These are phyloP conservation scores for Paraglomus brasilianum DNA, from an alignment of 192 early-diverging fungal genomes.

Conservation along the genomic window DNA sequence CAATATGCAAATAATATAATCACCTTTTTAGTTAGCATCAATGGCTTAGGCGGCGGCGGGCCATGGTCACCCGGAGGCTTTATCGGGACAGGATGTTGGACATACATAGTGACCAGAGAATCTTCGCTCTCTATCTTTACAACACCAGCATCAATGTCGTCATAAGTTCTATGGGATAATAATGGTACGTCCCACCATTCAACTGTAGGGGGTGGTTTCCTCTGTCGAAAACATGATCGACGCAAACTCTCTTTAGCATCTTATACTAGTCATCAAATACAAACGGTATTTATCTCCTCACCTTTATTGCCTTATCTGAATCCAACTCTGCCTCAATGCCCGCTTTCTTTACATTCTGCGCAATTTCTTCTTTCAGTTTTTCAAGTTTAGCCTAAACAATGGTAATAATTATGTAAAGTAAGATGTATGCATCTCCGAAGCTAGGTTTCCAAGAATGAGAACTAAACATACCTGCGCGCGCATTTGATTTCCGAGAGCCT, in stretches of 20 bases:
- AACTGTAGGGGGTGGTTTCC: conserved; percentile 67
- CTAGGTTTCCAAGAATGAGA: conserved; percentile 33
- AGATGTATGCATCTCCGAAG: neutral
- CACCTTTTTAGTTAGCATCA: conserved; percentile 81
- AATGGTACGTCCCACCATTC: conserved; percentile 99
- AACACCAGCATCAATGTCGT: conserved; percentile 46
- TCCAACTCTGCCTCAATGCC: conserved; percentile 77
- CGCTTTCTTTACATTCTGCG: conserved; percentile 65
- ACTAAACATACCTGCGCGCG: conserved; percentile 64
- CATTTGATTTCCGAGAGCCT: conserved; percentile 79
- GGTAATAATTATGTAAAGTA: neutral
- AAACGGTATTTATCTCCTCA: conserved; percentile 34
- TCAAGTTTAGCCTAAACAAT: conserved; percentile 60
- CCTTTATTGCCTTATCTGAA: conserved; percentile 64
- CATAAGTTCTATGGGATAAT: conserved; percentile 69
- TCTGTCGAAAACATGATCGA: conserved; percentile 41
- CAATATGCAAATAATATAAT: neutral
- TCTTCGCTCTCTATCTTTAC: conserved; percentile 44
- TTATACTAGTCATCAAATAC: conserved; percentile 20
- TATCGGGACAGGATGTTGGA: conserved; percentile 87
- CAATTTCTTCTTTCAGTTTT: conserved; percentile 70
- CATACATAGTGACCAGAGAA: conserved; percentile 64
- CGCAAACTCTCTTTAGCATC: neutral
- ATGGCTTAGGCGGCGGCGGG: conserved; percentile 54
- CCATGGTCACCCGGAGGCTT: conserved; percentile 68